Evolutionary conservation across 2,329 filamentous ascomycete genomes (phyloP), one percentile per base, ranked within the genome.

Genomic region (Exophiala sideris): DNA sequence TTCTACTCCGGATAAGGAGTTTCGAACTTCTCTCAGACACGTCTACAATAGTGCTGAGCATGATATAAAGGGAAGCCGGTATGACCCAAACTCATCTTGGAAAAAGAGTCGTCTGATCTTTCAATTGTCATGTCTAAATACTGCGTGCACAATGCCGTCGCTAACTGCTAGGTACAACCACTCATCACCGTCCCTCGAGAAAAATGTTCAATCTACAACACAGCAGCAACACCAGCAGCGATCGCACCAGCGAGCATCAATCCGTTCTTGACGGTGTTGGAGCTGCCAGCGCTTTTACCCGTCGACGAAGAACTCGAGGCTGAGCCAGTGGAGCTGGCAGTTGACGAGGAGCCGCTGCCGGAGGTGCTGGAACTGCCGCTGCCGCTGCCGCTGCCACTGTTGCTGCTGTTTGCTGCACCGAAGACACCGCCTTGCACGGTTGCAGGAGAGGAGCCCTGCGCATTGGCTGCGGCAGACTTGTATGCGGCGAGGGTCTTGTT

Each of bases 401-500:
- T 6, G 34, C 44, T 45, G 11, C 50, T 42, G 9, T 21, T 34
- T 2, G 52, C 50, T 5, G 58, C 52, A 33, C 58, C 58, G 36
- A 62, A 57, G 45, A 56, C 45, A 45, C 60, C 60, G 14, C 60
- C 60, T 29, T 50, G 46, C 9, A 57, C 50, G 5, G 50, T 55
- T n/a, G 50, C 45, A n/a, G 55, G 55, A 0, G 58, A 53, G 3
- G 46, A 52, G 21, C 58, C 49, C 12, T 35, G 21, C 11, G 55
- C 52, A 29, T 49, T 45, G n/a, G 45, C 29, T n/a, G 60, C 55
- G n/a, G 60, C 60, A 1, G 47, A 45, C 36, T 60, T 58, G 52
- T 62, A 62, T 7, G 58, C 58, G 20, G 57, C 53, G 44, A 62
- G 55, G 18, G 60, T 62, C 7, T 56, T 59, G 5, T 18, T 45